Evolutionary conservation across 371 early-diverging fungal species (phyloP).

Genomic region (Dichotomocladium elegans): DNA sequence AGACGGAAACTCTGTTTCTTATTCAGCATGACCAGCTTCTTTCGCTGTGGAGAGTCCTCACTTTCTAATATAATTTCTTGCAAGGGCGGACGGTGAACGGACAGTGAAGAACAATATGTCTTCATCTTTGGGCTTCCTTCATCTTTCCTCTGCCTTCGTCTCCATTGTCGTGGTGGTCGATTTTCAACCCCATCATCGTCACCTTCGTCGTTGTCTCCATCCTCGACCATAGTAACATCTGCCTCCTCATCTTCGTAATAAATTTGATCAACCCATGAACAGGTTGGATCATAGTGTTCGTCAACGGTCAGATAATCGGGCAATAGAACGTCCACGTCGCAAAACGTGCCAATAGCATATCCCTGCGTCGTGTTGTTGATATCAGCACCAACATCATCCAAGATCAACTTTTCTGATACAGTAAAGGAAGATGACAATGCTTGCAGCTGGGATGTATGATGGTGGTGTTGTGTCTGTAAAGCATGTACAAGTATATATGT

Average conservation of each 20-base stretch:
- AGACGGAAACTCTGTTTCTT: background rate
- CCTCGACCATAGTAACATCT: background rate
- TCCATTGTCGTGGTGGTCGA: background rate
- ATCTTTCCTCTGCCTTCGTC: background rate
- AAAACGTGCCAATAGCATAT: background rate
- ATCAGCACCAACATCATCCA: background rate
- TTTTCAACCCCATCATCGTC: background rate
- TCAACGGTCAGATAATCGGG: background rate
- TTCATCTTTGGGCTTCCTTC: background rate
- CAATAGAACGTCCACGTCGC: background rate
- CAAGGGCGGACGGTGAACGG: background rate
- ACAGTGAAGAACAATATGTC: background rate
- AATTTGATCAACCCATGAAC: background rate
- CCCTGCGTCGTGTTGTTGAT: background rate
- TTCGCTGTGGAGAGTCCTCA: background rate
- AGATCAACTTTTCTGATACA: background rate
- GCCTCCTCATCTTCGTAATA: background rate
- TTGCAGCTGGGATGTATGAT: too few relatives aligned
- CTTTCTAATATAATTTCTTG: background rate
- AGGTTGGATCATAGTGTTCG: background rate
- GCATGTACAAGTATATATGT: too few relatives aligned
- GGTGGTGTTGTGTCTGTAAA: too few relatives aligned
- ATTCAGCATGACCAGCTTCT: too few relatives aligned
- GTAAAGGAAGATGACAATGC: background rate
- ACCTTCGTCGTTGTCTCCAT: background rate